Percentiles rank a stretch among this genome's conserved stretches.
phyloP scores from a whole-genome alignment of 1,284 basidiomycete genomes.

The Agaricales sp. region DNA sequence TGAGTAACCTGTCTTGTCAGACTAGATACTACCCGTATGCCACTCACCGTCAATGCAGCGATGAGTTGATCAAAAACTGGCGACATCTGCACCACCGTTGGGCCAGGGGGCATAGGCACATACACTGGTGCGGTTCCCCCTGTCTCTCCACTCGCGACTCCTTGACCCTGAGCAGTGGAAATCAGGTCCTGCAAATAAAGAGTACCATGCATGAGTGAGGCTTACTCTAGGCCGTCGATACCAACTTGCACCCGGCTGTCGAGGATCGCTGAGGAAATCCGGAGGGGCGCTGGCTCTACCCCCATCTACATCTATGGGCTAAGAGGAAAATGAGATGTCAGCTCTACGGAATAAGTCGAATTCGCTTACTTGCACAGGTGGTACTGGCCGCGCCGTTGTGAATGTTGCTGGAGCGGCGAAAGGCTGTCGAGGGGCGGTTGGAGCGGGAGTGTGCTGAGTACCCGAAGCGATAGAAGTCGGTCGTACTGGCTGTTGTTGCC shows the following conservation, averaged over 20 bases:
- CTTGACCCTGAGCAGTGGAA: not conserved
- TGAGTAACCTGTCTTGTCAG: slow-evolving; percentile 5
- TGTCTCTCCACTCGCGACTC: not conserved
- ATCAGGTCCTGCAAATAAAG: not conserved
- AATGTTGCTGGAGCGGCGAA: too few relatives aligned
- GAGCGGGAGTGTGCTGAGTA: too few relatives aligned
- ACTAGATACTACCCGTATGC: not conserved
- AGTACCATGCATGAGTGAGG: too few relatives aligned
- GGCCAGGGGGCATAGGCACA: not conserved
- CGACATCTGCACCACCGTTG: slow-evolving; percentile 9
- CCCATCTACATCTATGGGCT: too few relatives aligned
- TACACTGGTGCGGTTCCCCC: not conserved
- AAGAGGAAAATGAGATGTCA: too few relatives aligned
- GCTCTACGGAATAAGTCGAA: too few relatives aligned
- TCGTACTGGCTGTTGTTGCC: too few relatives aligned
- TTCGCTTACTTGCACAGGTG: too few relatives aligned
- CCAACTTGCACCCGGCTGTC: not conserved
- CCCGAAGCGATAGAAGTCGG: too few relatives aligned
- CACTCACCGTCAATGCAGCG: slow-evolving; percentile 30
- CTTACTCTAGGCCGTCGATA: not conserved
- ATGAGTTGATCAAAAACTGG: slow-evolving; percentile 23
- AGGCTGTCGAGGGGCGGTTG: too few relatives aligned
- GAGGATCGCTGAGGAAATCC: not conserved
- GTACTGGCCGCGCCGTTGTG: too few relatives aligned
- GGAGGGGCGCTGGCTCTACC: not conserved